Evolutionary conservation across 345 rosid genomes (phyloP).

Genomic region (Eutrema heterophyllum): DNA sequence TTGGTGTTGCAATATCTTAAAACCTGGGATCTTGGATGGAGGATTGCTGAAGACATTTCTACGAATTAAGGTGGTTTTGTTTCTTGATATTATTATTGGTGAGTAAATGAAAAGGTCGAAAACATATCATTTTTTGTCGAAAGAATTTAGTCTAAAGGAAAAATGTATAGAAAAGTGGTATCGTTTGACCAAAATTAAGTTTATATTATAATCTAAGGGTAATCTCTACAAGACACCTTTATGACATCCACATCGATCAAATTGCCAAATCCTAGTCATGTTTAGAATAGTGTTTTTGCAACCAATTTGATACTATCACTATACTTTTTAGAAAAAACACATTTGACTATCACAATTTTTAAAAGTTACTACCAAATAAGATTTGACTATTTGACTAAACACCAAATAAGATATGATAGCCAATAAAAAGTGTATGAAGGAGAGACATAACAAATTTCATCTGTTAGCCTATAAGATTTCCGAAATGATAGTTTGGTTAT

Average conservation of each 20-base stretch:
- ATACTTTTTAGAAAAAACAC: not conserved
- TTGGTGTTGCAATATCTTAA: not conserved
- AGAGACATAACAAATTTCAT: no score
- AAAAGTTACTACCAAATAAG: not conserved
- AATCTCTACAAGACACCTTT: not conserved
- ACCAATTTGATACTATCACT: not conserved
- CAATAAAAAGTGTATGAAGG: no score
- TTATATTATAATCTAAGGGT: not conserved
- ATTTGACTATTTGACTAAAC: not conserved
- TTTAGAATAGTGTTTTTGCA: not conserved
- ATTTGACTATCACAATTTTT: not conserved
- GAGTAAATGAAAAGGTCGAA: not conserved
- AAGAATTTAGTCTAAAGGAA: not conserved
- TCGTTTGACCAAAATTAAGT: slow-evolving; percentile 7
- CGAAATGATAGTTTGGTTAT: no score
- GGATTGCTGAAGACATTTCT: not conserved
- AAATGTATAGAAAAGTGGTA: not conserved
- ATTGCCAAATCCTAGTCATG: slow-evolving; percentile 8
- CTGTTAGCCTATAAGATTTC: no score
- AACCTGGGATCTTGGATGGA: not conserved
- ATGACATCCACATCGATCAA: not conserved
- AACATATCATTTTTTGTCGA: not conserved
- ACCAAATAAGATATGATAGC: not conserved
- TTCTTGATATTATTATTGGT: not conserved
- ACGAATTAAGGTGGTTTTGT: not conserved